Conservation (phyloP, 2,329 filamentous ascomycete genomes). For the Phyllosticta citriasiana region DNA sequence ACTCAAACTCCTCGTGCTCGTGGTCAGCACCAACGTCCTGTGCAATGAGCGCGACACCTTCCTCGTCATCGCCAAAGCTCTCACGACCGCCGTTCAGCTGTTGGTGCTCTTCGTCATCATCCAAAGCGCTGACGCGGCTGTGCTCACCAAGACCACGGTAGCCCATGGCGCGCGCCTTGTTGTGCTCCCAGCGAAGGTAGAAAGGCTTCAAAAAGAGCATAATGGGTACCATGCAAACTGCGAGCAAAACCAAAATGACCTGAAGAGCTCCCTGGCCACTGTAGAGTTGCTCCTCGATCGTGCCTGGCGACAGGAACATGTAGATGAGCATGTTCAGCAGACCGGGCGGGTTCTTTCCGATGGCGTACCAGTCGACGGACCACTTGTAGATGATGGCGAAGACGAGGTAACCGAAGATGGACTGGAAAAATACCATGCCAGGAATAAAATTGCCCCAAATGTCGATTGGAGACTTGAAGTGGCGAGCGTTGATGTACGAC, state of each 20-base stretch:
- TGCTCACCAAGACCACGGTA: slow-evolving; percentile 91
- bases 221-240: slow-evolving; percentile 77
- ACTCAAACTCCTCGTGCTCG: slow-evolving; percentile 94
- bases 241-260: slow-evolving; percentile 67
- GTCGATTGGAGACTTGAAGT: slow-evolving; percentile 91
- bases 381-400: slow-evolving; percentile 96
- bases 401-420: slow-evolving; percentile 94
- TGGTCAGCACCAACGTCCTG: slow-evolving; percentile 64
- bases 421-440: slow-evolving; percentile 99
- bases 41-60: slow-evolving; percentile 79
- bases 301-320: slow-evolving; percentile 92
- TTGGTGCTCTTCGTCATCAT: slow-evolving; percentile 63
- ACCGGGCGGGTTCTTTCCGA: slow-evolving; percentile 63
- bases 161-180: slow-evolving; percentile 73
- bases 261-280: slow-evolving; percentile 67
- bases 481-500: slow-evolving; percentile 82
- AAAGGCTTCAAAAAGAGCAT: slow-evolving; percentile 92
- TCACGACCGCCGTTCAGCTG: slow-evolving; percentile 51
- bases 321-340: slow-evolving; percentile 98
- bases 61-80: slow-evolving; percentile 64
- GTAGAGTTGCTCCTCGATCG: slow-evolving; percentile 64
- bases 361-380: slow-evolving; percentile 74
- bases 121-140: slow-evolving; percentile 77
- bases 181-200: slow-evolving; percentile 90
- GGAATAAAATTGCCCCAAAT: slow-evolving; percentile 97